Base-by-base conservation (phyloP, 495 filamentous ascomycete genomes). In the Penicillium crystallinum region DNA sequence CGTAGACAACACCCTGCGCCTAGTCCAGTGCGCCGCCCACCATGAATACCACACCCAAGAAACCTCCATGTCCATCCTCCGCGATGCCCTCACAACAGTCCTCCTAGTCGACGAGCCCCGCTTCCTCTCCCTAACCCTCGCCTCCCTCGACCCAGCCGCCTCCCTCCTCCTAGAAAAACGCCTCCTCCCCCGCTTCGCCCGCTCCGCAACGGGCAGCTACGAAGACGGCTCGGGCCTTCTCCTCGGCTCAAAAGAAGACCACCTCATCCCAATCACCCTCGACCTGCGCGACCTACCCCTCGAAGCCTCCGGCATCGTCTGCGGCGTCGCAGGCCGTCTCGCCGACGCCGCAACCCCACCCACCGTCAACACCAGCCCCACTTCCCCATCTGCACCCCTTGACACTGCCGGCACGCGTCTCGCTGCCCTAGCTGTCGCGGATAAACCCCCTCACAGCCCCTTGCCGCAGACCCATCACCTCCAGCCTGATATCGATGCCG, bases 231-330 rank as follows among this genome's bases (percentile, higher is more conserved):
- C 63, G 9, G 71, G 70, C 10, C 66, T 86, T 5, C 75, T 97
- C 1, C 80, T 95, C 0, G 92, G 93, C 11, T 85, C 85, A 25
- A 89, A 85, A 37, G 86, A 90, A 41, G 86, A 89, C 43, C 80
- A 82, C 29, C 79, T 96, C 14, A 82, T 97, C 12, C 91, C 93
- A 0, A 93, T 98, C 54, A 92, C 88, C 55, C 78, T 98, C 2
- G 90, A 97, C 57, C 75, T 98, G 43, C 80, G 80, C 18, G 82
- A 84, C 25, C 75, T 97, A 3, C 89, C 91, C 1, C 77, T 91
- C 19, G 91, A 96, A 67, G 90, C 89, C 4, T 95, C 90, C 1
- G 93, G 93, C 30, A 96, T 97, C 47, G 89, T 97, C 31, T 95
- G 90, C 58, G 91, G 91, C 7, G 88, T 97, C 17, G 91, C 91